phyloP scores from a whole-genome alignment of 2,329 filamentous ascomycete species.

The Fonsecaea erecta region DNA sequence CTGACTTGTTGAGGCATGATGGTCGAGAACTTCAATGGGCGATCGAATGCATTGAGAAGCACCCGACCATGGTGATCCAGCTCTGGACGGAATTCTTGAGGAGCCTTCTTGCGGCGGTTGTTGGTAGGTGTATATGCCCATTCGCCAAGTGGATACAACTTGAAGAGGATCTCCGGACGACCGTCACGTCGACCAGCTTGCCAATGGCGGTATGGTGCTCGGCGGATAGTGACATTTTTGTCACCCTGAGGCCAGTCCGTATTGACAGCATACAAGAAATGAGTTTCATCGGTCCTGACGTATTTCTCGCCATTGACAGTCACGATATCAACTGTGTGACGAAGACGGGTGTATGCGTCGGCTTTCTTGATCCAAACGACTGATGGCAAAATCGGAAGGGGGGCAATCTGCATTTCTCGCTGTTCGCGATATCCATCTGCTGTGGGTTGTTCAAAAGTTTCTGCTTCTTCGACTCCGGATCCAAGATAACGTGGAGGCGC shows the following conservation, averaged over 20 bases:
- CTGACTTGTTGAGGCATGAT: constrained; percentile 17
- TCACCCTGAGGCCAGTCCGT: constrained; percentile 5
- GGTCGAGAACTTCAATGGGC: constrained; percentile 16
- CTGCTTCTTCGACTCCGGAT: not conserved
- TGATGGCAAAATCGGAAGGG: constrained; percentile 9
- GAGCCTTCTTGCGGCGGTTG: constrained; percentile 20
- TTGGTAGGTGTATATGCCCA: constrained; percentile 18
- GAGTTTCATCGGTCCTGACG: constrained; percentile 8
- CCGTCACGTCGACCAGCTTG: not conserved
- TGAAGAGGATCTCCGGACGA: constrained; percentile 18
- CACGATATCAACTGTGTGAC: constrained; percentile 7
- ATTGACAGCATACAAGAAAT: constrained; percentile 17
- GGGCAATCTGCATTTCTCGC: not conserved
- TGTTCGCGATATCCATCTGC: not conserved
- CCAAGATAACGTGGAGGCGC: not conserved
- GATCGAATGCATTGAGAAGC: constrained; percentile 18
- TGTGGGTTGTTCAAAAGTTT: not conserved
- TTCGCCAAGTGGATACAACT: constrained; percentile 19
- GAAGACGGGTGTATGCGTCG: constrained; percentile 17
- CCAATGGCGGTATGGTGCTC: constrained; percentile 5
- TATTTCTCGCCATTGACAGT: constrained; percentile 18
- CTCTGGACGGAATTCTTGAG: constrained; percentile 20
- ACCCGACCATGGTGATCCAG: constrained; percentile 19
- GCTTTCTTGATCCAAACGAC: constrained; percentile 13
- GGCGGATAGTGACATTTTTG: constrained; percentile 19